Percentiles rank a stretch among this genome's conserved stretches.
phyloP scores from a whole-genome alignment of 176 grass and related monocot genomes.

The Pontederia crassipes region DNA sequence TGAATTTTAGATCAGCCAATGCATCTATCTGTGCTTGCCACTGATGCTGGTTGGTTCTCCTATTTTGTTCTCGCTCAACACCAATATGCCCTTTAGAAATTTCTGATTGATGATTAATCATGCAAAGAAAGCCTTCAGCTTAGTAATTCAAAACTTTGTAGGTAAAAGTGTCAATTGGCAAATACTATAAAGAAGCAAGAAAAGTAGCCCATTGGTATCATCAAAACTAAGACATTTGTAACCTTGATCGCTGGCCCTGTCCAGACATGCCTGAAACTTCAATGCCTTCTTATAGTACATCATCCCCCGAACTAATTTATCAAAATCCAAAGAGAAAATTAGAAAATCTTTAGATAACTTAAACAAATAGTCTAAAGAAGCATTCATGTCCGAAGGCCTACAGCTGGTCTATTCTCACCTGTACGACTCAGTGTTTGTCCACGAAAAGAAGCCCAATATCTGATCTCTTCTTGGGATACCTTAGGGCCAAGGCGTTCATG shows the following conservation, averaged over 20 bases:
- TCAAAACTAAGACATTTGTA: slow-evolving; percentile 7
- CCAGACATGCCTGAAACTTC: slow-evolving; percentile 68
- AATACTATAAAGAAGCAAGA: slow-evolving; percentile 9
- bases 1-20: slow-evolving; percentile 86
- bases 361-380: slow-evolving; percentile 3
- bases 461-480: slow-evolving; percentile 50
- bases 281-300: slow-evolving; percentile 82
- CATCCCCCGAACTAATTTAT: slow-evolving; percentile 76
- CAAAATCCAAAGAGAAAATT: slow-evolving; percentile 15
- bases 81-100: slow-evolving; percentile 41
- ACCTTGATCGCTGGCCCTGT: slow-evolving; percentile 65
- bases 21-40: slow-evolving; percentile 53
- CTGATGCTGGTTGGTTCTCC: slow-evolving; percentile 36
- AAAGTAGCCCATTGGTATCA: not conserved
- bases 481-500: slow-evolving; percentile 46
- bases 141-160: slow-evolving; percentile 13
- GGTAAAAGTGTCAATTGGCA: not conserved
- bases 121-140: slow-evolving; percentile 7
- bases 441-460: slow-evolving; percentile 90
- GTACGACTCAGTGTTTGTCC: slow-evolving; percentile 95
- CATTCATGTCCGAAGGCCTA: not conserved
- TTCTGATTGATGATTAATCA: slow-evolving; percentile 36
- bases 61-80: slow-evolving; percentile 54
- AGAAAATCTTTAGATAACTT: not conserved
- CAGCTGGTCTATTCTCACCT: slow-evolving; percentile 30